Percentiles rank a stretch among this genome's conserved stretches.
Evolutionary conservation across 1,284 basidiomycete species (phyloP).

Genomic region (Heimioporus retisporus): DNA sequence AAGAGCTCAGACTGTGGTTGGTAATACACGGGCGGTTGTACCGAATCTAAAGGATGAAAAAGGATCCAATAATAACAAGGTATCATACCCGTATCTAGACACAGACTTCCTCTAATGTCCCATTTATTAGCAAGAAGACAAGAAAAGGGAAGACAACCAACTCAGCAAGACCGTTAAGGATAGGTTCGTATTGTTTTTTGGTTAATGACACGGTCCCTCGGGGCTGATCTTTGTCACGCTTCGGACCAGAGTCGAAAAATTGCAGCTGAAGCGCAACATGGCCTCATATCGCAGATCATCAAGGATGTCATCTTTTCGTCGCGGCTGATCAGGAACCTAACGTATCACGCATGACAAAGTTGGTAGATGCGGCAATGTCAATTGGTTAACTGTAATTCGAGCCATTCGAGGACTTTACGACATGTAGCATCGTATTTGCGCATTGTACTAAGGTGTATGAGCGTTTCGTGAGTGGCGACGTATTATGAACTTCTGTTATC

Average conservation of each 20-base stretch:
- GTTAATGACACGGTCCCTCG: neutral
- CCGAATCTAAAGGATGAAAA: conserved; percentile 60
- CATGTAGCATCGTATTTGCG: neutral
- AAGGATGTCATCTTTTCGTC: conserved; percentile 89
- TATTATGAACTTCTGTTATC: neutral
- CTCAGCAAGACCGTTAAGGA: conserved; percentile 88
- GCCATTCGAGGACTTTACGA: neutral
- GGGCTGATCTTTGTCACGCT: conserved; percentile 5
- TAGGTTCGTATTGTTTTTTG: conserved; percentile 64
- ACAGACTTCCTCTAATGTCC: neutral
- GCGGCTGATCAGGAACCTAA: conserved; percentile 54
- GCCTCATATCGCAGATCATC: conserved; percentile 89
- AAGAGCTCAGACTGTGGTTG: conserved; percentile 67
- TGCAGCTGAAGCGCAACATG: conserved; percentile 91
- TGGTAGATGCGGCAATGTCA: conserved; percentile 53
- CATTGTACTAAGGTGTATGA: neutral
- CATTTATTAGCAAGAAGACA: conserved; percentile 63
- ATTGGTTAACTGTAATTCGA: conserved; percentile 31
- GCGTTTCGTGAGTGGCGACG: neutral
- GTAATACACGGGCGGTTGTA: conserved; percentile 63
- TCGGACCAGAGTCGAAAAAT: conserved; percentile 77
- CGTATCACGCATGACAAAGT: conserved; percentile 40
- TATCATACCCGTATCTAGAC: conserved; percentile 7
- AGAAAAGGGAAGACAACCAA: conserved; percentile 83
- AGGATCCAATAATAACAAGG: conserved; percentile 40